Conservation (phyloP, 208 protist genomes). For the Tritrichomonas foetus region DNA sequence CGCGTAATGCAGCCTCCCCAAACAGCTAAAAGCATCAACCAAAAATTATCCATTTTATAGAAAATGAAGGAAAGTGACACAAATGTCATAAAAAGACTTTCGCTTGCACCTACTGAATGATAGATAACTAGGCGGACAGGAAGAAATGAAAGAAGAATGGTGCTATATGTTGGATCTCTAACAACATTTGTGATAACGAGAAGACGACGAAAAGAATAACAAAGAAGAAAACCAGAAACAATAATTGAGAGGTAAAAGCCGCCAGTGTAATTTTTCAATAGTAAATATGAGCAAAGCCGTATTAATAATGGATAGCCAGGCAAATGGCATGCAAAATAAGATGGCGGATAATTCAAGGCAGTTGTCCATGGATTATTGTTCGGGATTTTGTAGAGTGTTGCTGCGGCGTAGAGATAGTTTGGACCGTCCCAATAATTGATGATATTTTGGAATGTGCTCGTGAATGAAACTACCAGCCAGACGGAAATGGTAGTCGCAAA, state of each 20-base stretch:
- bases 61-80: neutral
- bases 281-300: neutral
- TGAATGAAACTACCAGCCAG: neutral
- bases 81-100: neutral
- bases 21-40: neutral
- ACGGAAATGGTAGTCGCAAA: neutral
- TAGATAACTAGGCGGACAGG: neutral
- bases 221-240: neutral
- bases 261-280: neutral
- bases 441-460: neutral
- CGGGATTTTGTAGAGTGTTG: neutral
- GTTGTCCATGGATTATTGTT: neutral
- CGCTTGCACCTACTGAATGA: neutral
- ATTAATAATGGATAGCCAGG: constrained; percentile 20
- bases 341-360: neutral
- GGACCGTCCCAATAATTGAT: constrained; percentile 15
- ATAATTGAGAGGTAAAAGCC: constrained; percentile 11
- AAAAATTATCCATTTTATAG: neutral
- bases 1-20: neutral
- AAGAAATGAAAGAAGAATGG: neutral
- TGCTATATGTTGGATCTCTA: neutral
- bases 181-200: neutral
- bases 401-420: neutral
- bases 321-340: constrained; percentile 41
- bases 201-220: neutral